These are phyloP conservation scores for Chenopodium album DNA, from an alignment of 148 eudicot species.

Conservation along the genomic window DNA sequence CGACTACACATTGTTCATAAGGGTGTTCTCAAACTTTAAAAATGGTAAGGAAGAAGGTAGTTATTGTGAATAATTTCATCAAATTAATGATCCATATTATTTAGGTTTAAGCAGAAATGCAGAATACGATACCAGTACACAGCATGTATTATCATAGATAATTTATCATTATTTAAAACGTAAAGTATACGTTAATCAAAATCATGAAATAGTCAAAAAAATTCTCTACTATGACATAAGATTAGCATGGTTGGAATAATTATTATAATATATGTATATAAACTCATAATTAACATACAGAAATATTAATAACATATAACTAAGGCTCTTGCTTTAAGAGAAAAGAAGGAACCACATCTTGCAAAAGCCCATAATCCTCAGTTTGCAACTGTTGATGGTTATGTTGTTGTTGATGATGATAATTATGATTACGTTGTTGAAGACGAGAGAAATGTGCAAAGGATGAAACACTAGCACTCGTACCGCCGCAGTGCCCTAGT, in stretches of 20 bases:
- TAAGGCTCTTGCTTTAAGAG: slow-evolving; percentile 71
- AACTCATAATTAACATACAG: background rate
- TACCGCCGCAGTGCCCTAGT: slow-evolving; percentile 30
- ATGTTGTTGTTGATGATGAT: background rate
- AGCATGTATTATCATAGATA: too few species aligned
- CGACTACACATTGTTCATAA: too few species aligned
- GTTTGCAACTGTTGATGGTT: slow-evolving; percentile 9
- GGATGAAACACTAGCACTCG: background rate
- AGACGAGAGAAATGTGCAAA: slow-evolving; percentile 16
- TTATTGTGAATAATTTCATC: too few species aligned
- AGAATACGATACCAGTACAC: too few species aligned
- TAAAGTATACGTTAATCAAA: too few species aligned
- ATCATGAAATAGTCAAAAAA: background rate
- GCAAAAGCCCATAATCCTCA: slow-evolving; percentile 76
- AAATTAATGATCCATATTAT: too few species aligned
- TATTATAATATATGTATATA: background rate
- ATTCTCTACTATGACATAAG: background rate
- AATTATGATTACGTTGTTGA: slow-evolving; percentile 35
- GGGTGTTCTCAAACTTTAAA: too few species aligned
- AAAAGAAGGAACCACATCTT: slow-evolving; percentile 75
- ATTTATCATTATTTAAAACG: too few species aligned
- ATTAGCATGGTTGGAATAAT: background rate
- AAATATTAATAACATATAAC: background rate
- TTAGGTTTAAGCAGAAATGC: too few species aligned
- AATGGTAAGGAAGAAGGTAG: too few species aligned